Conservation (phyloP, 345 rosid species). For the Murraya koenigii region DNA sequence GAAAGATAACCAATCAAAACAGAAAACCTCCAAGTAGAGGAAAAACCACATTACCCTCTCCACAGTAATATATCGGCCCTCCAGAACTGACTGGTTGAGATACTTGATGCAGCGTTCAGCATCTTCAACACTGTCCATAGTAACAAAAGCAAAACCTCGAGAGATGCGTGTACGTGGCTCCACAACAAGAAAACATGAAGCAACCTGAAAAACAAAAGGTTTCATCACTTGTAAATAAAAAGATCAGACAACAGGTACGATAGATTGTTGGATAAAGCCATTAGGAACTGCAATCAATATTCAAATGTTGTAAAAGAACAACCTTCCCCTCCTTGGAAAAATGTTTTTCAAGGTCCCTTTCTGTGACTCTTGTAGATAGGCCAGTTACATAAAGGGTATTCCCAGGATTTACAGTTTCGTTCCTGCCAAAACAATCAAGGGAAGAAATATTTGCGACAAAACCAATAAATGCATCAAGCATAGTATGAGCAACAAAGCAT, state of each 20-base stretch:
- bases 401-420: conserved; percentile 56
- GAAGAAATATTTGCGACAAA: neutral
- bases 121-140: conserved; percentile 74
- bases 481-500: neutral
- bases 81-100: conserved; percentile 94
- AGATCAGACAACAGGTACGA: neutral
- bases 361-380: conserved; percentile 84
- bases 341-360: conserved; percentile 87
- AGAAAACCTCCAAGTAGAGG: conserved; percentile 77
- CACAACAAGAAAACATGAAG: conserved; percentile 86
- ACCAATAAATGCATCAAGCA: neutral
- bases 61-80: conserved; percentile 94
- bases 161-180: conserved; percentile 95
- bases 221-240: neutral
- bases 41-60: conserved; percentile 69
- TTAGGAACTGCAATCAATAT: neutral
- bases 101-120: conserved; percentile 89
- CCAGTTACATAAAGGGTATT: conserved; percentile 95
- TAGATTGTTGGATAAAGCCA: neutral
- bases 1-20: conserved; percentile 34
- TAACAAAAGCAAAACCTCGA: conserved; percentile 95
- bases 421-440: conserved; percentile 33
- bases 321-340: conserved; percentile 99
- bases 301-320: neutral
- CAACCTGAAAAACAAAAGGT: conserved; percentile 52